Base-by-base conservation (phyloP, 2,329 filamentous ascomycete genomes). In the Exserohilum turcica region DNA sequence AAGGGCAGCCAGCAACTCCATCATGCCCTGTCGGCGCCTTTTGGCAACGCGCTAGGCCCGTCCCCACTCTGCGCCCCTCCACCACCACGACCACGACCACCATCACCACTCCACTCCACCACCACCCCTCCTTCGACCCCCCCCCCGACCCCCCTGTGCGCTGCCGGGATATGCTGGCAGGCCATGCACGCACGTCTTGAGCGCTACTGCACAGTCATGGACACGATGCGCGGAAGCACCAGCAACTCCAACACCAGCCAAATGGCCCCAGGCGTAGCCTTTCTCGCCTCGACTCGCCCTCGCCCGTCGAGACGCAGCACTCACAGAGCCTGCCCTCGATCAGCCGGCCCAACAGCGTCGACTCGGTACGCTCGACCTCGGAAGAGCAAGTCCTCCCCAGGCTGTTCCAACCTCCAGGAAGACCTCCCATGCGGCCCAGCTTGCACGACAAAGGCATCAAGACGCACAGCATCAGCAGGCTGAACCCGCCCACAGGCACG, bases 391-490 rank as follows among this genome's bases (percentile, higher is more conserved):
- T 58, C 9, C 52, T 60, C n/a, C 57, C 48, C 13, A 65, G 65
- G 49, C 64, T 49, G 15, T 73, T 65, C 50, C 68, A 60, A 35
- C 65, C 62, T 4, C 66, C 66, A 27, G 60, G 63, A 33, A 62
- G 61, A 24, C 65, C 64, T 32, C 56, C 64, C 38, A 42, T 74
- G 48, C 76, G 84, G 58, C 79, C 80, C 29, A 79, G 84, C n/a
- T 66, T 86, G 55, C 85, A 82, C 9, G 83, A 85, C 0, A 78
- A 80, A 58, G 86, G 79, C 35, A 75, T 76, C 48, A 80, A 84
- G 56, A 77, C 81, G 21, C 75, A 79, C 15, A 85, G 82, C 61
- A 64, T 82, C 10, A 78, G 78, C 28, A 39, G 73, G 48, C 62
- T 80, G 31, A 75, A 76, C 40, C 72, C 73, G 28, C 70, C 75